These are phyloP conservation scores for Xylariaceae sp. DNA, from an alignment of 2,329 filamentous ascomycete genomes.

Conservation along the genomic window DNA sequence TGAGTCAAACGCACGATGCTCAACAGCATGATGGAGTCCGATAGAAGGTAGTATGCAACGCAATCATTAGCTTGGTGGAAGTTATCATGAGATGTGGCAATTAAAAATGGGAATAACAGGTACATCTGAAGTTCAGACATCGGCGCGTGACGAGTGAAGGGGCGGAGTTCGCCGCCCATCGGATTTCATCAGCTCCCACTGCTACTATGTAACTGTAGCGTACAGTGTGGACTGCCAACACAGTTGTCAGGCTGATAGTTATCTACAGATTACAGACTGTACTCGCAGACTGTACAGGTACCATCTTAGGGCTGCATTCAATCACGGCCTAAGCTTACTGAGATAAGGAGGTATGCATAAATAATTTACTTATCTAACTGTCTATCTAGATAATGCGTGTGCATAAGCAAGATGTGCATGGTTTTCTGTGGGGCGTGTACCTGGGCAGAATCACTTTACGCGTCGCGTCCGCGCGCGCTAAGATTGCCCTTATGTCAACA, in stretches of 20 bases:
- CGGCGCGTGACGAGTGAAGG: neutral
- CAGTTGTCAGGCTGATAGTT: no score
- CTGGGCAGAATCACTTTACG: conserved; percentile 25
- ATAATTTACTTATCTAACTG: no score
- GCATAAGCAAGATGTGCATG: no score
- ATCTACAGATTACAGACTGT: no score
- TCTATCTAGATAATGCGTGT: no score
- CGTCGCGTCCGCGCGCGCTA: conserved; percentile 25
- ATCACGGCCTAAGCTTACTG: no score
- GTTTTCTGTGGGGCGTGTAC: neutral
- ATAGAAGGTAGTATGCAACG: neutral
- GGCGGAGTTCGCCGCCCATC: neutral
- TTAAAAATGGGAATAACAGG: neutral
- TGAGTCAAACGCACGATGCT: conserved; percentile 3
- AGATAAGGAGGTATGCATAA: no score
- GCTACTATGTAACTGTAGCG: no score
- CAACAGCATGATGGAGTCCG: conserved; percentile 13
- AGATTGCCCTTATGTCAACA: conserved; percentile 2
- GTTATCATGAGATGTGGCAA: conserved; percentile 12
- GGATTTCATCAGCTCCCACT: neutral
- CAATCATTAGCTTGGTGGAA: neutral
- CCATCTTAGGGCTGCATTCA: no score
- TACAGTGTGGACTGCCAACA: no score
- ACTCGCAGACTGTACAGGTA: no score
- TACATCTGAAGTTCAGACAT: neutral